Base-by-base conservation (phyloP, 805 yeast genomes). In the Starmerella geochares region DNA sequence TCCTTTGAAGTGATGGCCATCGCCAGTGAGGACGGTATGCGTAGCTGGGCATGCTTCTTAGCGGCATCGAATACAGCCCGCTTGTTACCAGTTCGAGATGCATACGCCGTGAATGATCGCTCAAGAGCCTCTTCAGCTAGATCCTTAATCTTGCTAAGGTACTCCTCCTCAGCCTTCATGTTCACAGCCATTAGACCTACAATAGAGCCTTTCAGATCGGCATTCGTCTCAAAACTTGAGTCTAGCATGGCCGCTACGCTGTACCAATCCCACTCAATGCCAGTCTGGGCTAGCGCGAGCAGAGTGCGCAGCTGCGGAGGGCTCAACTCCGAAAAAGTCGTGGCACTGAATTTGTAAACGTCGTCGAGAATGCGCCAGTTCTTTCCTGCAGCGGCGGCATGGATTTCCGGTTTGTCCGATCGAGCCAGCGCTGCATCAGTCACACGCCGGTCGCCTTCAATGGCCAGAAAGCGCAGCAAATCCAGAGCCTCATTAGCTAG, bases 361-460 rank as follows among this genome's bases (percentile, higher is more conserved):
- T 17, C 35, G 20, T 20, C 40, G 4, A 53, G 33, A 11, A 25
- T 9, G 33, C 10, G 6, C 39, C 40, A 24, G 6, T 11, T 2
- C 2, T 6, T 11, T 10, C 38, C 41, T 16, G 39, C 28, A 10
- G 49, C 46, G 14, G 52, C 54, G 2, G 56, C 55, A 23, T 50
- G 51, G 20, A 53, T 48, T 11, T 24, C 48, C 8, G 47, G 36
- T 3, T 3, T 21, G 3, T 36, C 36, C 4, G 40, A 29, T 4
- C 6, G 16, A 16, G 21, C 21, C 21, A 38, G 19, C 21, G 41
- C 46, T 6, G 2, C 45, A 14, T 29, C 23, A 24, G 20, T 7
- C 9, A 31, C 28, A 9, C 37, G 8, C 28, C 13, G 7, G n/a
- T 40, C 44, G 1, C 23, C 44, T 10, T 17, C 24, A 6, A 17